phyloP scores from a whole-genome alignment of 2,329 filamentous ascomycete species.

The Penicillium sp. region DNA sequence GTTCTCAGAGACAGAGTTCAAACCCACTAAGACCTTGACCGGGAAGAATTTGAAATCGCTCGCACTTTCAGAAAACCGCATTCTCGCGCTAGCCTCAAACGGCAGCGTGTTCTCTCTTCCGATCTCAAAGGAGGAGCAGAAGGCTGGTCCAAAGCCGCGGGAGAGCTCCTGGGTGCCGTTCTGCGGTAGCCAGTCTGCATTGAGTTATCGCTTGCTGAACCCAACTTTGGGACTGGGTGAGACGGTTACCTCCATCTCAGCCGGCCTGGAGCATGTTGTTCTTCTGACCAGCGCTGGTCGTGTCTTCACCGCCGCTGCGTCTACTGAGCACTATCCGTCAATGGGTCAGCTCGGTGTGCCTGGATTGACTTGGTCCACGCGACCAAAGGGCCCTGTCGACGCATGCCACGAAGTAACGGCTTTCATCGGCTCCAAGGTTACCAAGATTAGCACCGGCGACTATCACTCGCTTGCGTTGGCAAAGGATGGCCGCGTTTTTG shows the following conservation, averaged over 20 bases:
- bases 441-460: constrained; percentile 79
- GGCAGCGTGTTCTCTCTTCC: constrained; percentile 86
- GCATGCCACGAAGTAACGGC: constrained; percentile 75
- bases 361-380: constrained; percentile 75
- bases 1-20: constrained; percentile 65
- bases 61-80: constrained; percentile 76
- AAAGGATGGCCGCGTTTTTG: constrained; percentile 73
- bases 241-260: constrained; percentile 70
- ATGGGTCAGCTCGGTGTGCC: constrained; percentile 86
- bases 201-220: constrained; percentile 73
- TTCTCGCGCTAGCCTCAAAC: constrained; percentile 73
- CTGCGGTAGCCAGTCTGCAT: constrained; percentile 59
- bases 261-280: constrained; percentile 82
- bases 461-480: constrained; percentile 81
- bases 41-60: constrained; percentile 81
- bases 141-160: constrained; percentile 62
- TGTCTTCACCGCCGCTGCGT: constrained; percentile 84
- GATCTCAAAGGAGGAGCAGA: constrained; percentile 71
- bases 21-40: constrained; percentile 70
- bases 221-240: constrained; percentile 71
- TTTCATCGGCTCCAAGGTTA: constrained; percentile 69
- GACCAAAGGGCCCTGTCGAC: constrained; percentile 77
- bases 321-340: constrained; percentile 73
- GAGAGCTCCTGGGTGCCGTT: constrained; percentile 74
- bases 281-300: constrained; percentile 82